A percentile compares a stretch with the other conserved stretches of the same genome.
These are phyloP conservation scores for Coleophoma eucalyptorum DNA, from an alignment of 2,329 filamentous ascomycete genomes.

Conservation along the genomic window DNA sequence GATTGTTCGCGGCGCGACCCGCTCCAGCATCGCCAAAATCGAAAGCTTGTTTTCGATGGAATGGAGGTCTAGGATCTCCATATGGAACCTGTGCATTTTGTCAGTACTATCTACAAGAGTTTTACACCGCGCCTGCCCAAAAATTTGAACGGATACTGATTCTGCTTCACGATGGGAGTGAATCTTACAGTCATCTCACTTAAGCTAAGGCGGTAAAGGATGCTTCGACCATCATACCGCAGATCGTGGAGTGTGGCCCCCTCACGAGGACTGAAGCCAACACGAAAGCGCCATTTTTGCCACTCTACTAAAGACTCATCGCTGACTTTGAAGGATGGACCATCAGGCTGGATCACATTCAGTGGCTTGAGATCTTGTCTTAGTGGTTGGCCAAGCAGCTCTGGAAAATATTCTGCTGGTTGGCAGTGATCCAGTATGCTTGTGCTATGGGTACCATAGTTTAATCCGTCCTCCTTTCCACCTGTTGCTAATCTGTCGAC, in stretches of 20 bases:
- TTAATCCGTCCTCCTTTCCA: constrained; percentile 29
- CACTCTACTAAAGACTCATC: constrained; percentile 36
- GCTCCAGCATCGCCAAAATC: constrained; percentile 65
- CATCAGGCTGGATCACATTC: constrained; percentile 59
- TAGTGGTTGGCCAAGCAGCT: constrained; percentile 32
- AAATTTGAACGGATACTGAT: too few relatives aligned
- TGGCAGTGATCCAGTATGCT: constrained; percentile 35
- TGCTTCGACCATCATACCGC: constrained; percentile 51
- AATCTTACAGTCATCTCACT: constrained; percentile 56
- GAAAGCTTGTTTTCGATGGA: constrained; percentile 63
- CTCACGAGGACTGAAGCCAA: constrained; percentile 57
- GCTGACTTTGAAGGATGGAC: constrained; percentile 52
- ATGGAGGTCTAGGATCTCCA: constrained; percentile 56
- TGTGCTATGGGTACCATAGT: constrained; percentile 33
- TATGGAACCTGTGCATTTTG: constrained; percentile 38
- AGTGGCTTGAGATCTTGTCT: constrained; percentile 50
- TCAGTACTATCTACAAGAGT: too few relatives aligned
- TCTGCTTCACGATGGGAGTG: neutral
- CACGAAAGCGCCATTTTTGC: constrained; percentile 57
- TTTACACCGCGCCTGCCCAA: too few relatives aligned
- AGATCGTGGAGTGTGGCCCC: constrained; percentile 58
- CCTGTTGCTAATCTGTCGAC: constrained; percentile 37
- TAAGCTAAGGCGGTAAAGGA: constrained; percentile 53
- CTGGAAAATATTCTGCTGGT: constrained; percentile 26
- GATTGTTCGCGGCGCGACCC: constrained; percentile 61